These are phyloP conservation scores for Blastobotrys ciferrii DNA, from an alignment of 1,139 yeast genomes.

Conservation along the genomic window DNA sequence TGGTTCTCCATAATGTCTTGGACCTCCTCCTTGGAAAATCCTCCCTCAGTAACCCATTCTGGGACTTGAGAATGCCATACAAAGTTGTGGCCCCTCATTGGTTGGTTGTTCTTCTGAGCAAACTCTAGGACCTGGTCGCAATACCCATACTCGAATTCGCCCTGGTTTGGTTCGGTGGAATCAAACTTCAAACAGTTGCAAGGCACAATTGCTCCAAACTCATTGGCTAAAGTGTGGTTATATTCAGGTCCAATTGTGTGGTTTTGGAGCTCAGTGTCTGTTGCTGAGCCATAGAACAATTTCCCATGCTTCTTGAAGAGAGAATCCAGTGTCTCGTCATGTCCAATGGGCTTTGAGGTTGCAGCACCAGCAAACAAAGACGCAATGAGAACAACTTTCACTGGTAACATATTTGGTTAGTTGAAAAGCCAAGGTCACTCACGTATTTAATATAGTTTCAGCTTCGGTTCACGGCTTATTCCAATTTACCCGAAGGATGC, in stretches of 20 bases:
- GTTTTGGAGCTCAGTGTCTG: not conserved
- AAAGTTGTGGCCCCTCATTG: not conserved
- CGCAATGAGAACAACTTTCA: too few relatives aligned
- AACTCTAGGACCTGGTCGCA: not conserved
- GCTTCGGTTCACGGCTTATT: not conserved
- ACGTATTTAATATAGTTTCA: not conserved
- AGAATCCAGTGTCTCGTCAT: not conserved
- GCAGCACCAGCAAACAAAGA: not conserved
- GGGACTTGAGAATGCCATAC: not conserved
- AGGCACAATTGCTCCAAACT: not conserved
- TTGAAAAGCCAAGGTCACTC: not conserved
- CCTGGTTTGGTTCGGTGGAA: not conserved
- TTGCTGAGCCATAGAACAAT: not conserved
- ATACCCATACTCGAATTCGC: not conserved
- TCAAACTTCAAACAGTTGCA: not conserved
- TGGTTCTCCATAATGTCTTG: conserved; percentile 4
- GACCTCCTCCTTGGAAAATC: not conserved
- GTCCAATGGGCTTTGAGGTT: not conserved
- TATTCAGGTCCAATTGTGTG: not conserved
- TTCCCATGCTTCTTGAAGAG: not conserved
- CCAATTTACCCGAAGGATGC: not conserved
- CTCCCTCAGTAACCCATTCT: not conserved
- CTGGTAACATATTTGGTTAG: too few relatives aligned
- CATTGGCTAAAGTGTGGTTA: not conserved
- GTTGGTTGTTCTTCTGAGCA: not conserved